phyloP scores from a whole-genome alignment of 345 rosid genomes.

The Heritiera littoralis region DNA sequence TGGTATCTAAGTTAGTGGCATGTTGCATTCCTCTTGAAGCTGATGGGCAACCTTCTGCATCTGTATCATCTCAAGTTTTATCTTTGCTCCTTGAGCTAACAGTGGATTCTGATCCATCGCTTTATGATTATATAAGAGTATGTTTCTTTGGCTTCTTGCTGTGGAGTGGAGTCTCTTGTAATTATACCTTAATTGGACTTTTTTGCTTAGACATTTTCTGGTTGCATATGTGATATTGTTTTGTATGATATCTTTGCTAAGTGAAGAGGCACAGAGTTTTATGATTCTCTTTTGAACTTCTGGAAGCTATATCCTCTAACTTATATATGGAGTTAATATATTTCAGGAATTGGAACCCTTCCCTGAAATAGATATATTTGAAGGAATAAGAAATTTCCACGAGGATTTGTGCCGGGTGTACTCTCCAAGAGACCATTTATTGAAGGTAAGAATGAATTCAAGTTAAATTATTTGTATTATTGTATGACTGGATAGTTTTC shows the following conservation, averaged over 20 bases:
- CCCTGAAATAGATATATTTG: conserved; percentile 66
- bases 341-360: conserved; percentile 83
- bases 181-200: conserved; percentile 18
- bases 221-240: background rate
- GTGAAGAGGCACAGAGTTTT: background rate
- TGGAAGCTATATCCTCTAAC: conserved; percentile 5
- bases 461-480: conserved; percentile 6
- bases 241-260: background rate
- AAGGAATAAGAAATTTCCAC: conserved; percentile 60
- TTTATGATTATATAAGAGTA: conserved; percentile 79
- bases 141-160: conserved; percentile 25
- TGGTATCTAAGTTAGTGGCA: conserved; percentile 89
- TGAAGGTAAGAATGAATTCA: conserved; percentile 51
- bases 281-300: conserved; percentile 2
- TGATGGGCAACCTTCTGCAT: conserved; percentile 42
- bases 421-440: conserved; percentile 79
- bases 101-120: conserved; percentile 61
- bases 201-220: conserved; percentile 5
- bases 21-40: conserved; percentile 63
- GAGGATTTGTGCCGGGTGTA: conserved; percentile 55
- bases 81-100: conserved; percentile 66
- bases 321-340: background rate
- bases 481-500: conserved; percentile 22
- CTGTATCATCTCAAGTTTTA: conserved; percentile 54
- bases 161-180: conserved; percentile 2